These are phyloP conservation scores for Pholiota molesta DNA, from an alignment of 768 basidiomycete genomes.

Conservation along the genomic window DNA sequence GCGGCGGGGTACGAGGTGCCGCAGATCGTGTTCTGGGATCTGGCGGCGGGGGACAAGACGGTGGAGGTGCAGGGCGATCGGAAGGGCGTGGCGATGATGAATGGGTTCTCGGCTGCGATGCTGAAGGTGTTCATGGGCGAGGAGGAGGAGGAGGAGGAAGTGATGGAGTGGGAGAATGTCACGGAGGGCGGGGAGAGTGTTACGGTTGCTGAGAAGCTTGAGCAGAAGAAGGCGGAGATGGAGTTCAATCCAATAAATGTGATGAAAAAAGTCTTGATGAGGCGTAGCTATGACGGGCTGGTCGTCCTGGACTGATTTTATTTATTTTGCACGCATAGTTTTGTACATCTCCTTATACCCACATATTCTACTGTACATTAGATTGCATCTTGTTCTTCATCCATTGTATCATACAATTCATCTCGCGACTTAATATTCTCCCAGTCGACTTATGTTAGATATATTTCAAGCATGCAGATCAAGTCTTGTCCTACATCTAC, in stretches of 20 bases:
- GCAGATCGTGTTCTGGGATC: constrained; percentile 75
- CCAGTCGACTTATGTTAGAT: not conserved
- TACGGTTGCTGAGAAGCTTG: constrained; percentile 13
- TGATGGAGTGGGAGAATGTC: constrained; percentile 36
- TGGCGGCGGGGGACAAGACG: constrained; percentile 41
- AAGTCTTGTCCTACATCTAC: not conserved
- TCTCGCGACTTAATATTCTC: too few species aligned
- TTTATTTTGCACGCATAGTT: not conserved
- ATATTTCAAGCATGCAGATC: not conserved
- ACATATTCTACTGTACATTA: too few species aligned
- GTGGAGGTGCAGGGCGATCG: constrained; percentile 53
- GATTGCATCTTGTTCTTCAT: too few species aligned
- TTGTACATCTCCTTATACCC: too few species aligned
- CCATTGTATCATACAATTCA: too few species aligned
- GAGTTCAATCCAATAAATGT: constrained; percentile 43
- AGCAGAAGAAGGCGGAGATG: constrained; percentile 25
- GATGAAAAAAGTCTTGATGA: constrained; percentile 51
- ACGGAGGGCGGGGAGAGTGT: constrained; percentile 44
- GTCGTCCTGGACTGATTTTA: constrained; percentile 54
- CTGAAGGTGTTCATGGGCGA: constrained; percentile 75
- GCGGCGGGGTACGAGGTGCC: constrained; percentile 73
- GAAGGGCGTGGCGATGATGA: constrained; percentile 69
- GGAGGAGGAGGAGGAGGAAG: constrained; percentile 38
- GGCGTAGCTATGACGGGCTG: constrained; percentile 56
- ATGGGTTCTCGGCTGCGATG: constrained; percentile 69